Evolutionary conservation across 208 protist genomes (phyloP), one percentile per base, ranked within the genome.

Genomic region (Leishmania turanica): DNA sequence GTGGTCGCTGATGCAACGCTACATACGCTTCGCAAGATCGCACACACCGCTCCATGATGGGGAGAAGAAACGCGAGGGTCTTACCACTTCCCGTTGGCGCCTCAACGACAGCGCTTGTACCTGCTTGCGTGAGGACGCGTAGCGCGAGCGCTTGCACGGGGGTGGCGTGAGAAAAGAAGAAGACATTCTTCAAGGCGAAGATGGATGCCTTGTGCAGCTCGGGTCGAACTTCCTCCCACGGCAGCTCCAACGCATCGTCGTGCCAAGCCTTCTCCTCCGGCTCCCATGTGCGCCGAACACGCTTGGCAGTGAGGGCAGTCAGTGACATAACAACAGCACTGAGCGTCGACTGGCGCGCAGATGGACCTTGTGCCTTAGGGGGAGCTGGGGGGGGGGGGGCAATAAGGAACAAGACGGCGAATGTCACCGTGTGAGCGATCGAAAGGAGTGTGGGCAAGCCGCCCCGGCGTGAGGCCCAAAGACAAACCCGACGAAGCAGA

Each of bases 11-110:
- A 75, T 91, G 83, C 53, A 40, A 60, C 17, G 69, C 69, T 1
- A 96, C 85, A 71, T 88, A 89, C 24, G 83, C 84, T 51, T 95
- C 92, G 68, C 90, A 93, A 24, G 83, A 72, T 27, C 88, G 84
- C 40, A 98, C 77, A 42, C 83, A 89, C 65, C 95, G 92, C 86
- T 98, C 91, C 89, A 98, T 93, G 27, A 98, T 74, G 24, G 95
- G 93, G 11, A 98, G 83, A 0, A 99, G 91, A 53, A 99, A 92
- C 15, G 92, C 97, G 3, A 99, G 90, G 21, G 98, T 99, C 89
- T 99, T 99, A 24, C 99, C 99, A 51, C 98, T 99, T 34, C 98
- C 99, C 0, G 99, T 99, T 4, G 99, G 98, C 2, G 93, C 96
- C 85, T 99, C 99, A 27, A 99, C 87, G 34, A 99, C 60, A 0